phyloP scores from a whole-genome alignment of 73 alveolate species.

The Paraurostyla sp. region DNA sequence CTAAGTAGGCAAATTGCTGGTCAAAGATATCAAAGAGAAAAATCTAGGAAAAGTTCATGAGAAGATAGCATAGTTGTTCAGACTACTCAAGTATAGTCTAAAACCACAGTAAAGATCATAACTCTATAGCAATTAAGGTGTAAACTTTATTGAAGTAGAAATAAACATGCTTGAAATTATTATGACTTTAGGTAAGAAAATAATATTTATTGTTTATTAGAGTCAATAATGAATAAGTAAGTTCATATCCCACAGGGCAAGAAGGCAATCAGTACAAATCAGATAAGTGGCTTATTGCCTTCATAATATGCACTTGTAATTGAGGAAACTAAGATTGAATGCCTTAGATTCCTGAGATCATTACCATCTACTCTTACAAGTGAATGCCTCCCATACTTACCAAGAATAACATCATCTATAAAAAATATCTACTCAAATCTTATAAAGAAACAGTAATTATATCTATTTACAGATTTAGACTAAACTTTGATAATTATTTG shows the following conservation, averaged over 20 bases:
- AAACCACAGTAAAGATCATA: not conserved
- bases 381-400: constrained; percentile 6
- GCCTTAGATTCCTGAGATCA: not conserved
- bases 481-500: not conserved
- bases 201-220: not conserved
- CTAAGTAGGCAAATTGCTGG: not conserved
- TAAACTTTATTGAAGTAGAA: constrained; percentile 18
- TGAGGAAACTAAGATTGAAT: not conserved
- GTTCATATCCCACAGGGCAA: too few relatives aligned
- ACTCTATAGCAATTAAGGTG: not conserved
- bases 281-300: constrained; percentile 3
- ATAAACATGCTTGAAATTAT: not conserved
- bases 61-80: not conserved
- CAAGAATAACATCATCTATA: not conserved
- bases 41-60: not conserved
- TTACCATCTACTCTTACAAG: not conserved
- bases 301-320: not conserved
- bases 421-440: not conserved
- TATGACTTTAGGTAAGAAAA: constrained; percentile 19
- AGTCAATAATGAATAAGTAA: not conserved
- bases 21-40: constrained; percentile 12
- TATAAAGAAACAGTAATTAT: not conserved
- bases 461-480: not conserved
- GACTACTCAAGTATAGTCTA: not conserved
- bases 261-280: constrained; percentile 6